Base-by-base conservation (phyloP, 768 basidiomycete species). In the Suillus subluteus region DNA sequence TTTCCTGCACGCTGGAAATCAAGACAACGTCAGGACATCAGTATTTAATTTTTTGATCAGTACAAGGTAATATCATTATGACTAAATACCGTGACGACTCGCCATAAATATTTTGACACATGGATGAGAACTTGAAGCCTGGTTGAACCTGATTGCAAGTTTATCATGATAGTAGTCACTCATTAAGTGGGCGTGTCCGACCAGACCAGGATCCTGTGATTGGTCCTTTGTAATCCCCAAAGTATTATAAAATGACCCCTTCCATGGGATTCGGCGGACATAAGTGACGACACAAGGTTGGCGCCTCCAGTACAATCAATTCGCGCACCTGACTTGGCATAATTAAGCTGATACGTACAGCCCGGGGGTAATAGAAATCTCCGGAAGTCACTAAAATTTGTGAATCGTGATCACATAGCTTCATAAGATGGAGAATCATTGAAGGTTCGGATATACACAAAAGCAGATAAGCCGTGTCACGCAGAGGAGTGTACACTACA, bases 291-390 rank as follows among this genome's bases (percentile, higher is more conserved):
- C 59, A 61, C 41, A 43, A 61, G 11, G 59, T 52, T 30, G 41
- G 41, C 18, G 59, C 32, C 32, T 35, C 54, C 32, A 59, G 58
- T 41, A 41, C 58, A 59, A 59, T 59, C 59, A 43, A 61, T 61
- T 37, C 59, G 26, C 59, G 26, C 59, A 8, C 59, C 59, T 43
- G 40, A 61, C 59, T 61, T 61, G 59, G 40, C 59, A 61, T 61
- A 61, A 61, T 61, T 61, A 43, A 61, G 40, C 18, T 61, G 59
- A 61, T 61, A 61, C 59, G 59, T 61, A 61, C 59, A 61, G 18
- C 59, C 58, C 59, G 59, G 59, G 59, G 59, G 59, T 61, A 61
- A 61, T 61, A 61, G 11, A 30, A 61, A 61, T 61, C 26, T 44
- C 59, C 58, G 38, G 40, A 40, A 18, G 41, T 32, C 41, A 41